phyloP scores from a whole-genome alignment of 129 eudicot genomes.

The Artemisia annua region DNA sequence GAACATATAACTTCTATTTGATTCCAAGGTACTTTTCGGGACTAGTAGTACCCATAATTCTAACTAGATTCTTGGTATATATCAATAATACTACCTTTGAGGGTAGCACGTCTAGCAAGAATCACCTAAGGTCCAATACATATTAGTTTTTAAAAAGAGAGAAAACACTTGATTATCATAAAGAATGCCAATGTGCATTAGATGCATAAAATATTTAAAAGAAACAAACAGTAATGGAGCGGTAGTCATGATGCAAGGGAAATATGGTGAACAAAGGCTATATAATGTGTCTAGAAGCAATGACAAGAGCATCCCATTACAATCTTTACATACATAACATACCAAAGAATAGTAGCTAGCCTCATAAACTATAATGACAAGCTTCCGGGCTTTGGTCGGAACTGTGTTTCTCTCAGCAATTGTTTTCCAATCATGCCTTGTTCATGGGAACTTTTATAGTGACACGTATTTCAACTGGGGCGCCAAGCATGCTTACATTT shows the following conservation, averaged over 20 bases:
- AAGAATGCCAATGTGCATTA: slow-evolving; percentile 15
- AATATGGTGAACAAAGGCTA: slow-evolving; percentile 13
- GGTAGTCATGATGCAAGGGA: slow-evolving; percentile 19
- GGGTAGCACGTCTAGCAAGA: too few species aligned
- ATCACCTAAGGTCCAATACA: too few species aligned
- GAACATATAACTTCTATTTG: too few species aligned
- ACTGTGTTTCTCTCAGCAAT: slow-evolving; percentile 30
- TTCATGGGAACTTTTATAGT: slow-evolving; percentile 31
- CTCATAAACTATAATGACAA: slow-evolving; percentile 26
- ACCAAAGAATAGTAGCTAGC: background rate
- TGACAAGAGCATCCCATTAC: slow-evolving; percentile 10
- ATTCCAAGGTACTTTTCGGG: too few species aligned
- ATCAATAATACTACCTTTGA: too few species aligned
- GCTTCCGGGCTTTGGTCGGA: slow-evolving; percentile 25
- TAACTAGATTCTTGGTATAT: too few species aligned
- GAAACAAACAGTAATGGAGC: slow-evolving; percentile 3
- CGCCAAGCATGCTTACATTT: slow-evolving; percentile 35
- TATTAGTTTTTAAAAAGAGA: too few species aligned
- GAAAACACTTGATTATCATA: background rate
- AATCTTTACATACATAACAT: background rate
- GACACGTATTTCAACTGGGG: slow-evolving; percentile 52
- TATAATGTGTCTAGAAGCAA: slow-evolving; percentile 23
- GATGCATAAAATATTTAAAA: background rate
- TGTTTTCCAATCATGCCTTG: slow-evolving; percentile 35
- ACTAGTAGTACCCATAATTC: too few species aligned